Conservation (phyloP, 352 stramenopile genomes). For the Halophytophthora batemanensis region DNA sequence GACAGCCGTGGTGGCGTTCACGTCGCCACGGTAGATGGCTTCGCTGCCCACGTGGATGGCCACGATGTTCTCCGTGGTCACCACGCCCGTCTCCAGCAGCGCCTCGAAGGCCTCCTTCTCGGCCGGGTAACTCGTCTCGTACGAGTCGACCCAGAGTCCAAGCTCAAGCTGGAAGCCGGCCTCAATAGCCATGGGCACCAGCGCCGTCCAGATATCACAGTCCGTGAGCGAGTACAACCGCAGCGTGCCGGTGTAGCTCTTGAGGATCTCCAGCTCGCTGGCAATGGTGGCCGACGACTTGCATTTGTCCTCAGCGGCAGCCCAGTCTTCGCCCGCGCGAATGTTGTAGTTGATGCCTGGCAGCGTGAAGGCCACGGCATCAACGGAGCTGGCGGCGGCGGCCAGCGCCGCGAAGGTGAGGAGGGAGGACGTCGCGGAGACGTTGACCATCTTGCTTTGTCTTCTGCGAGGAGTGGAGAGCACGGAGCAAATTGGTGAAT, state of each 20-base stretch:
- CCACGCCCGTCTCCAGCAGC: slow-evolving; percentile 35
- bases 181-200: slow-evolving; percentile 37
- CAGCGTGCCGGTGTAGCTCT: slow-evolving; percentile 24
- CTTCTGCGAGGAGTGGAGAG: slow-evolving; percentile 1
- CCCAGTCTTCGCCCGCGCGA: slow-evolving; percentile 35
- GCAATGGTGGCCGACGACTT: slow-evolving; percentile 16
- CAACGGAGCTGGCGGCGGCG: slow-evolving; percentile 9
- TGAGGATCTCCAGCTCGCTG: slow-evolving; percentile 28
- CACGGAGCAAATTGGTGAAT: slow-evolving; percentile 6
- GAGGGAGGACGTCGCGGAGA: slow-evolving; percentile 13
- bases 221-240: slow-evolving; percentile 52
- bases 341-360: slow-evolving; percentile 56
- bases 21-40: slow-evolving; percentile 58
- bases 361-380: slow-evolving; percentile 24
- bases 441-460: slow-evolving; percentile 9
- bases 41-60: slow-evolving; percentile 71
- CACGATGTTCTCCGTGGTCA: slow-evolving; percentile 38
- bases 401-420: slow-evolving; percentile 9
- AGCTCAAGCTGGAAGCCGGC: slow-evolving; percentile 48
- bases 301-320: slow-evolving; percentile 22
- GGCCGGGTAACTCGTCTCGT: slow-evolving; percentile 29
- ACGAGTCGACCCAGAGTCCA: slow-evolving; percentile 52
- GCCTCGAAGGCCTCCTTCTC: slow-evolving; percentile 44
- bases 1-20: slow-evolving; percentile 39
- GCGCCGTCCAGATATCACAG: slow-evolving; percentile 38